These are phyloP conservation scores for Pyronema domesticum DNA, from an alignment of 495 filamentous ascomycete species.

Conservation along the genomic window DNA sequence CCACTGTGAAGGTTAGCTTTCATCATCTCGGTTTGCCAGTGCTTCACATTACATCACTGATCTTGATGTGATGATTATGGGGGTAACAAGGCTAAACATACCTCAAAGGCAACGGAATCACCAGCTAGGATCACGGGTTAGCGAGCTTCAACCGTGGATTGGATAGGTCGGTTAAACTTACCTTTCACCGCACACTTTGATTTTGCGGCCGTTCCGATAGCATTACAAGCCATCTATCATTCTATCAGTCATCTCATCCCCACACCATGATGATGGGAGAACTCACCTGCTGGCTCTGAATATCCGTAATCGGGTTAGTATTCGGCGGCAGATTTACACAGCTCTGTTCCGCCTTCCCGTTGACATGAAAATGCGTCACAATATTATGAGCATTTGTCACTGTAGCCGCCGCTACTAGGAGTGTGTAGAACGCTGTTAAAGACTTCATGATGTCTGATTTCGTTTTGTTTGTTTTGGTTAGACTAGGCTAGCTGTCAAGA, in stretches of 20 bases:
- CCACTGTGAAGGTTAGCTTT: slow-evolving; percentile 3
- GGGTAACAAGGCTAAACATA: no score
- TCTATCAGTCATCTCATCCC: slow-evolving; percentile 6
- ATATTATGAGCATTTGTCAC: slow-evolving; percentile 8
- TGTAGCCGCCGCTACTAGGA: no score
- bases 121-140: slow-evolving; percentile 5
- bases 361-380: slow-evolving; percentile 14
- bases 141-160: background rate
- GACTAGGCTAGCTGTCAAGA: no score
- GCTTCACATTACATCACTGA: no score
- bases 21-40: no score
- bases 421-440: no score
- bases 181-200: background rate
- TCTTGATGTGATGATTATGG: no score
- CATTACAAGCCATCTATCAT: slow-evolving; percentile 5
- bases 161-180: background rate
- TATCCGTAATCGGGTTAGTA: slow-evolving; percentile 36
- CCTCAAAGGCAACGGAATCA: slow-evolving; percentile 15
- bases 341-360: slow-evolving; percentile 6
- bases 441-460: no score
- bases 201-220: background rate
- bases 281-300: slow-evolving; percentile 23
- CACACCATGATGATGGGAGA: slow-evolving; percentile 4
- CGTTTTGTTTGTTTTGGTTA: no score
- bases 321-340: slow-evolving; percentile 12